Conservation (phyloP, 192 early-diverging fungal genomes). For the Backusella mclennaniae region DNA sequence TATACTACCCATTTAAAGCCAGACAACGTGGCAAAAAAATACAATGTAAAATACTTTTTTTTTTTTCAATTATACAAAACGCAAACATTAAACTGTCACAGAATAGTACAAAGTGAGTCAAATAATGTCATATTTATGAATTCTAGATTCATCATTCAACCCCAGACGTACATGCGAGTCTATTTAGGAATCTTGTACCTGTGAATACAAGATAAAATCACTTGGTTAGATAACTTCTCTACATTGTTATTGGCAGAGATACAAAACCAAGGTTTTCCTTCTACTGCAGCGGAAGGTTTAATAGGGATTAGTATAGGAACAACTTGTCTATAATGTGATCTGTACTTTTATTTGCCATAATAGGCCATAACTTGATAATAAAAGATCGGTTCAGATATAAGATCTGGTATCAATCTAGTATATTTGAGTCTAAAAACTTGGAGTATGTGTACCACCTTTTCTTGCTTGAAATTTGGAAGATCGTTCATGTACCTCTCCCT, state of each 20-base stretch:
- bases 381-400: neutral
- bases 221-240: neutral
- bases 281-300: neutral
- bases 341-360: neutral
- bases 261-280: neutral
- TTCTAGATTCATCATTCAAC: neutral
- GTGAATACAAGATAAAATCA: conserved; percentile 2
- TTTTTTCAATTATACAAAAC: neutral
- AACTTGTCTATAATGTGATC: neutral
- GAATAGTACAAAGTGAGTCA: neutral
- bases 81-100: neutral
- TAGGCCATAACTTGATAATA: neutral
- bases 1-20: neutral
- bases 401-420: neutral
- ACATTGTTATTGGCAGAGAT: neutral
- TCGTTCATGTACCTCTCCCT: neutral
- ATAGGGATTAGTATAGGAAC: neutral
- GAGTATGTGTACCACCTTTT: neutral
- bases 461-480: neutral
- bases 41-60: neutral
- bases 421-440: neutral
- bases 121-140: neutral
- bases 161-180: neutral
- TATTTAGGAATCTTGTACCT: neutral
- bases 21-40: neutral